A percentile compares a stretch with the other conserved stretches of the same genome.
These are phyloP conservation scores for Sugiyamaella castrensis DNA, from an alignment of 1,139 yeast species.

Conservation along the genomic window DNA sequence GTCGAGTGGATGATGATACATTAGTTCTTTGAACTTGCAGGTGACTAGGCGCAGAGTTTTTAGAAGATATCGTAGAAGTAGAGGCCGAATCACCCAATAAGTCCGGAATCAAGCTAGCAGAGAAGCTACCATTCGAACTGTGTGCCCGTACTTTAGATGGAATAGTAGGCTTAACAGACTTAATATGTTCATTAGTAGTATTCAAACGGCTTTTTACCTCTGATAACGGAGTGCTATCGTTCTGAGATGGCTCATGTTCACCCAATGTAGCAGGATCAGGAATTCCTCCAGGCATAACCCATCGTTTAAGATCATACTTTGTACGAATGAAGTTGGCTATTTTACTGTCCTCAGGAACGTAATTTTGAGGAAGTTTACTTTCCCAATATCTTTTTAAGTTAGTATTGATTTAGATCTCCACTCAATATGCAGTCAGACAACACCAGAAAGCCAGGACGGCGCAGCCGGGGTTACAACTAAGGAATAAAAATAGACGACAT, in stretches of 20 bases:
- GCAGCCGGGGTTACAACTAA: too few species aligned
- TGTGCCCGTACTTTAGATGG: neutral
- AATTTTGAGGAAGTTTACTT: slow-evolving; percentile 62
- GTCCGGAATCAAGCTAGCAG: slow-evolving; percentile 19
- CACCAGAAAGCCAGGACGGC: too few species aligned
- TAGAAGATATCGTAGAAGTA: slow-evolving; percentile 1
- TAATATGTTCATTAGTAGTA: slow-evolving; percentile 18
- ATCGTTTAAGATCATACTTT: slow-evolving; percentile 84
- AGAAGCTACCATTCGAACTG: neutral
- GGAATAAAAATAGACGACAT: too few species aligned
- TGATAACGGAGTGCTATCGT: slow-evolving; percentile 28
- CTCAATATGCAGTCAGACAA: too few species aligned
- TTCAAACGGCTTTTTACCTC: slow-evolving; percentile 26
- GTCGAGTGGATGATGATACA: slow-evolving; percentile 12
- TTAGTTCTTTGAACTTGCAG: slow-evolving; percentile 5
- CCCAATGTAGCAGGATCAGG: slow-evolving; percentile 57
- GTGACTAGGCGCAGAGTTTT: slow-evolving; percentile 10
- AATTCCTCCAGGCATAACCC: slow-evolving; percentile 55
- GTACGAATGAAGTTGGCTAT: slow-evolving; percentile 87
- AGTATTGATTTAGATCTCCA: neutral
- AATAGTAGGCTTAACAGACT: slow-evolving; percentile 16
- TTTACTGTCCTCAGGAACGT: slow-evolving; percentile 80
- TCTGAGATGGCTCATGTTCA: slow-evolving; percentile 22
- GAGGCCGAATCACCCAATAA: slow-evolving; percentile 17
- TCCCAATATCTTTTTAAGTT: slow-evolving; percentile 58